phyloP scores from a whole-genome alignment of 2,329 filamentous ascomycete genomes.

The Aspergillus ruber region DNA sequence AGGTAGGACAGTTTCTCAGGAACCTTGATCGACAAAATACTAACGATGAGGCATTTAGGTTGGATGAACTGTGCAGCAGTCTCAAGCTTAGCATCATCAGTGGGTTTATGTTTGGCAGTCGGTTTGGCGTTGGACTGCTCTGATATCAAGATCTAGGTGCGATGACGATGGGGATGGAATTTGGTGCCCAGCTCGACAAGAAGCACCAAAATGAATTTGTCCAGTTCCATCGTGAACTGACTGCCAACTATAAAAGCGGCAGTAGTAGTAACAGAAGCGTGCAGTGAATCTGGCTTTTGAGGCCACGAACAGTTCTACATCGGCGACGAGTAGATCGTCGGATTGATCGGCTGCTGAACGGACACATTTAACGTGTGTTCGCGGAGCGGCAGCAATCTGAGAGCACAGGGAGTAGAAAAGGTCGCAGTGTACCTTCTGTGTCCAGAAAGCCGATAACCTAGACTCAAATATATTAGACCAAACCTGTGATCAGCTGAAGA shows the following conservation, averaged over 20 bases:
- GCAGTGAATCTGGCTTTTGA: background rate
- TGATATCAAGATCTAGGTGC: conserved; percentile 5
- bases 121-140: background rate
- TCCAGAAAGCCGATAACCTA: conserved; percentile 3
- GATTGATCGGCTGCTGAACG: conserved; percentile 4
- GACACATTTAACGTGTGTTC: conserved; percentile 2
- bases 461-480: conserved; percentile 1
- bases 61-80: conserved; percentile 20
- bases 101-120: conserved; percentile 1
- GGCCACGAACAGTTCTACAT: background rate
- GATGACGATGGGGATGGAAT: conserved; percentile 15
- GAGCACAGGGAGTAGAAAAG: background rate
- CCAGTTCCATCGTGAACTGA: conserved; percentile 15
- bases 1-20: conserved; percentile 15
- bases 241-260: conserved; percentile 3
- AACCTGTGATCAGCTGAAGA: conserved; percentile 21
- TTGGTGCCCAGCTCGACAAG: conserved; percentile 14
- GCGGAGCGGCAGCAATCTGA: conserved; percentile 1
- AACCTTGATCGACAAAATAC: conserved; percentile 14
- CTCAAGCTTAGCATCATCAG: conserved; percentile 32
- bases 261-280: background rate
- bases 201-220: conserved; percentile 14
- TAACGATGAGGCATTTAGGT: conserved; percentile 14
- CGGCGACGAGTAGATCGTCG: conserved; percentile 3
- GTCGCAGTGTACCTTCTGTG: conserved; percentile 7